Conservation (phyloP, 495 filamentous ascomycete species). For the Podospora australis region DNA sequence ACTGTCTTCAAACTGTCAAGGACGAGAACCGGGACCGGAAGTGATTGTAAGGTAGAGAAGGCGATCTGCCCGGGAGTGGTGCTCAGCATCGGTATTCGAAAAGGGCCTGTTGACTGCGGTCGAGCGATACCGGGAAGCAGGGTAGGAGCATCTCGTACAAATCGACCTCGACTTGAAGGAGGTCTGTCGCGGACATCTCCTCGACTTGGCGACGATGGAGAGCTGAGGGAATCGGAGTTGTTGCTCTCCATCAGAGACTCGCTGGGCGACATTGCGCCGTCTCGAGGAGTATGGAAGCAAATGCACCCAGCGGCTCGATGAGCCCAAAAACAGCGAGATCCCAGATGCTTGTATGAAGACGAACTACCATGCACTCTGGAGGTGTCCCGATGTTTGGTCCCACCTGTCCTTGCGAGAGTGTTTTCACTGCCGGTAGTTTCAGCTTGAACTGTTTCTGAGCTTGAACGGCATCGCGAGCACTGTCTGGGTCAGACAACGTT, state of each 20-base stretch:
- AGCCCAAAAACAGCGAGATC: too few relatives aligned
- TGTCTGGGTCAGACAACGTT: too few relatives aligned
- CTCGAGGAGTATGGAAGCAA: not conserved
- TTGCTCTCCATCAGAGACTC: constrained; percentile 82
- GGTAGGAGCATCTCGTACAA: constrained; percentile 3
- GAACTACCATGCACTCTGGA: too few relatives aligned
- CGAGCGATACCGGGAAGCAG: constrained; percentile 1
- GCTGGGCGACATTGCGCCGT: constrained; percentile 48
- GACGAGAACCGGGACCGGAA: constrained; percentile 61
- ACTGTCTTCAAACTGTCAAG: constrained; percentile 57
- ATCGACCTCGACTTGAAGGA: not conserved
- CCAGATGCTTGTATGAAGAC: too few relatives aligned
- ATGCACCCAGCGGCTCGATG: not conserved
- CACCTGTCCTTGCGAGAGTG: not conserved
- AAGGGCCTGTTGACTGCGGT: constrained; percentile 27
- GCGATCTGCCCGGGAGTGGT: constrained; percentile 43
- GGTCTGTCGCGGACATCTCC: not conserved
- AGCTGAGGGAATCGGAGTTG: constrained; percentile 74
- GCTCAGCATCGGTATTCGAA: constrained; percentile 32
- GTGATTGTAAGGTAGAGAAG: constrained; percentile 59
- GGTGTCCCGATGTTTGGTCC: not conserved
- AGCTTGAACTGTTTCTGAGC: not conserved
- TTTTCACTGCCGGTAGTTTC: not conserved
- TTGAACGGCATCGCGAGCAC: not conserved
- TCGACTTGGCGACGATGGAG: constrained; percentile 25